Evolutionary conservation across 768 basidiomycete genomes (phyloP).

Genomic region (Suillus alpinus): DNA sequence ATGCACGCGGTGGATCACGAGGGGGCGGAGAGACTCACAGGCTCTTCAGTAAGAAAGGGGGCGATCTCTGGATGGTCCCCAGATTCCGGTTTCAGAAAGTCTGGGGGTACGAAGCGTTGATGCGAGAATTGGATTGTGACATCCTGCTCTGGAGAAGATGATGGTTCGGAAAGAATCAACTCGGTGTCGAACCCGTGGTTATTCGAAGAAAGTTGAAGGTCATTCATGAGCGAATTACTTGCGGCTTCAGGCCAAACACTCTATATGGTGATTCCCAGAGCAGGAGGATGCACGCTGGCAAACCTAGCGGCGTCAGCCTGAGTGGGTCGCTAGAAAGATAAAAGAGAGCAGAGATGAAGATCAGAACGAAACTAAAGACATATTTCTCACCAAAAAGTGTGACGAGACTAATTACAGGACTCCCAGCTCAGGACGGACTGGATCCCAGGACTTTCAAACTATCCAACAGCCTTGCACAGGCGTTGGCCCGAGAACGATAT

Average conservation of each 20-base stretch:
- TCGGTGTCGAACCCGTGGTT: background rate
- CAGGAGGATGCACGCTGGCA: background rate
- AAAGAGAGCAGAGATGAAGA: background rate
- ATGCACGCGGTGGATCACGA: background rate
- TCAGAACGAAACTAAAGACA: background rate
- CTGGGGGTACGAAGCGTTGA: background rate
- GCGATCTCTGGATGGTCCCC: slow-evolving; percentile 3
- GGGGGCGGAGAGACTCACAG: slow-evolving; percentile 5
- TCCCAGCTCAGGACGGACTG: background rate
- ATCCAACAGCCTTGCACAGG: slow-evolving; percentile 3
- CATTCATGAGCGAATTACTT: background rate
- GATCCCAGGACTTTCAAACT: slow-evolving; percentile 3
- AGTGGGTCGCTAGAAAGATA: background rate
- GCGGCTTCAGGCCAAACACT: background rate
- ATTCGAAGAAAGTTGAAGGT: background rate
- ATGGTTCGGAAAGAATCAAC: background rate
- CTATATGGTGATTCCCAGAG: background rate
- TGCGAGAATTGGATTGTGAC: slow-evolving; percentile 1
- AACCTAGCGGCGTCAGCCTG: background rate
- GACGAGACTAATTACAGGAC: background rate
- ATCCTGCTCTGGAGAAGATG: background rate
- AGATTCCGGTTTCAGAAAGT: background rate
- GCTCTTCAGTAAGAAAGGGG: slow-evolving; percentile 8
- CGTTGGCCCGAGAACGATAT: slow-evolving; percentile 1
- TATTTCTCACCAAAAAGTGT: background rate